phyloP scores from a whole-genome alignment of 441 rosid species.

The Gossypium aridum region DNA sequence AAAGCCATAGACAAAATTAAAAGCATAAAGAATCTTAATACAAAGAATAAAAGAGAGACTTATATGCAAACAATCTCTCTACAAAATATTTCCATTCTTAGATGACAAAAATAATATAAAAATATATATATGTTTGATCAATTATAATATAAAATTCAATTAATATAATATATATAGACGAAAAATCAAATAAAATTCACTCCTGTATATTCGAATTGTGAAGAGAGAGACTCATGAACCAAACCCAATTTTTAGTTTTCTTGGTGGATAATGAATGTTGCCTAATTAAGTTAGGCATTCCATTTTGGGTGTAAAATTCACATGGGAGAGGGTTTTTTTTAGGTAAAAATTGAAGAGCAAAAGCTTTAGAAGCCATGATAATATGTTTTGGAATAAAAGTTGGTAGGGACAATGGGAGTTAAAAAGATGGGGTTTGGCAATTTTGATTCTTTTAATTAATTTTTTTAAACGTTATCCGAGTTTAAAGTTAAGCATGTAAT shows the following conservation, averaged over 20 bases:
- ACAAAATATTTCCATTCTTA: neutral
- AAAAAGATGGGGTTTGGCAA: neutral
- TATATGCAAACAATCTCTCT: constrained; percentile 10
- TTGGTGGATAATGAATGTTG: neutral
- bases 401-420: neutral
- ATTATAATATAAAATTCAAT: too few relatives aligned
- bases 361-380: neutral
- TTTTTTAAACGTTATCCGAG: neutral
- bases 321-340: neutral
- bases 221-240: neutral
- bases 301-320: neutral
- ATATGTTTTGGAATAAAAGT: neutral
- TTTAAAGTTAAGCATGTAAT: too few relatives aligned
- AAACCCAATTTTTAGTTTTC: neutral
- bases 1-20: neutral
- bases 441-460: neutral
- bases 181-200: too few relatives aligned
- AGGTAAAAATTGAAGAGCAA: neutral
- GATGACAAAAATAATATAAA: too few relatives aligned
- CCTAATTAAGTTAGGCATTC: neutral
- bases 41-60: constrained; percentile 10
- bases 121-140: too few relatives aligned
- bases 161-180: too few relatives aligned
- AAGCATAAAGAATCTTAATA: constrained; percentile 16
- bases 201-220: too few relatives aligned